Base-by-base conservation (phyloP, 257 asterid species). In the Eucommia ulmoides region DNA sequence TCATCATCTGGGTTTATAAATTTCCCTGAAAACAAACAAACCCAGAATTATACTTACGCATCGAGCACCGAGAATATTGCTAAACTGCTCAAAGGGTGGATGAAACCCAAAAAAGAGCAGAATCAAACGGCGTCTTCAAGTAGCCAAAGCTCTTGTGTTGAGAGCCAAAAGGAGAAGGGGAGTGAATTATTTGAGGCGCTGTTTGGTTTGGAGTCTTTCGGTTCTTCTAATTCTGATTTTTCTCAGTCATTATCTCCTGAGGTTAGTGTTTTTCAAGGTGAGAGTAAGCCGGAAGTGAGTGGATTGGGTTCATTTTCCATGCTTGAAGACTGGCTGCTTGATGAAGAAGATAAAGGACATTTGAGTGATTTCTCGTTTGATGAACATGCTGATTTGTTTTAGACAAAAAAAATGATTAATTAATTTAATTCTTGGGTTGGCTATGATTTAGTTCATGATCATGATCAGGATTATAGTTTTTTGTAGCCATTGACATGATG, bases 51-150 rank as follows among this genome's bases (percentile, higher is more conserved):
- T 3, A 19, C 72, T 0, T 89, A 89, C 6, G 98, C 96, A n/a
- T 86, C 92, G 11, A 85, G 80, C 66, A 74, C 93, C 0, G 93
- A 81, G 20, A 89, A 89, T 24, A 89, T 89, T 0, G 88, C 96
- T 0, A 74, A 71, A 62, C 48, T 89, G 61, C 82, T 89, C 0
- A 76, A 85, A 52, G 73, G 53, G 0, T 89, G 98, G 98, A 72
- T 33, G 49, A 74, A 52, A 2, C 59, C 79, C 0, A 63, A 61
- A 21, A 25, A 51, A 0, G 77, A 49, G 64, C 20, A 14, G 47
- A 72, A 62, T 8, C 69, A 61, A 15, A 69, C 67, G 7, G 72
- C 69, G 44, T 65, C 82, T 29, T 68, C 78, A 2, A 62, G 17
- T 17, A 42, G 76, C 15, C 80, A 52, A 23, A 65, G 56, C 14